phyloP scores from a whole-genome alignment of 2,329 filamentous ascomycete species.

The Aureobasidium pullulans region DNA sequence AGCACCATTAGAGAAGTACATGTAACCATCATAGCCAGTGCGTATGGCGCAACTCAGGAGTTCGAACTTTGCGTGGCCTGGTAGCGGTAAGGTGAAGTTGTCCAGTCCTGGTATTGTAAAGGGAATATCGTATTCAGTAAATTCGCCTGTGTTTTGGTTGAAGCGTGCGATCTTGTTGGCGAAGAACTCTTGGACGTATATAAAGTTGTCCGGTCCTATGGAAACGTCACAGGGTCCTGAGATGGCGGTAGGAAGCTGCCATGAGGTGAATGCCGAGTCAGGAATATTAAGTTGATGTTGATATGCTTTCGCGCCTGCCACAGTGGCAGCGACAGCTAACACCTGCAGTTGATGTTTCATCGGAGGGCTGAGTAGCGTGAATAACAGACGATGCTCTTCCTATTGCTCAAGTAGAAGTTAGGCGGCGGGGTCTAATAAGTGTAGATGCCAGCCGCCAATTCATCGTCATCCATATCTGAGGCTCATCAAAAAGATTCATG shows the following conservation, averaged over 20 bases:
- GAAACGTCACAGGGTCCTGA: constrained; percentile 2
- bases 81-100: background rate
- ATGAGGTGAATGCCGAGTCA: background rate
- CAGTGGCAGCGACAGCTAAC: background rate
- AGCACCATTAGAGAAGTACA: constrained; percentile 20
- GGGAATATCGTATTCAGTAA: background rate
- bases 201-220: background rate
- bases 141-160: constrained; percentile 2
- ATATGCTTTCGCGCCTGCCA: background rate
- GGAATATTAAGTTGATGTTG: background rate
- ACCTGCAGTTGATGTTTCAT: background rate
- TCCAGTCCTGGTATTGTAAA: background rate
- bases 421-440: no score
- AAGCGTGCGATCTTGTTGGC: constrained; percentile 2
- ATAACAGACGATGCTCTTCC: no score
- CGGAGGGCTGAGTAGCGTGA: no score
- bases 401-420: no score
- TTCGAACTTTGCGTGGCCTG: background rate
- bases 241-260: constrained; percentile 1
- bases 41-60: background rate
- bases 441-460: no score
- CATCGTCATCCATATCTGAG: no score
- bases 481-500: no score
- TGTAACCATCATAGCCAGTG: constrained; percentile 18
- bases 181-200: constrained; percentile 6